Conservation (phyloP, 2,329 filamentous ascomycete species). For the Biscogniauxia mediterranea region DNA sequence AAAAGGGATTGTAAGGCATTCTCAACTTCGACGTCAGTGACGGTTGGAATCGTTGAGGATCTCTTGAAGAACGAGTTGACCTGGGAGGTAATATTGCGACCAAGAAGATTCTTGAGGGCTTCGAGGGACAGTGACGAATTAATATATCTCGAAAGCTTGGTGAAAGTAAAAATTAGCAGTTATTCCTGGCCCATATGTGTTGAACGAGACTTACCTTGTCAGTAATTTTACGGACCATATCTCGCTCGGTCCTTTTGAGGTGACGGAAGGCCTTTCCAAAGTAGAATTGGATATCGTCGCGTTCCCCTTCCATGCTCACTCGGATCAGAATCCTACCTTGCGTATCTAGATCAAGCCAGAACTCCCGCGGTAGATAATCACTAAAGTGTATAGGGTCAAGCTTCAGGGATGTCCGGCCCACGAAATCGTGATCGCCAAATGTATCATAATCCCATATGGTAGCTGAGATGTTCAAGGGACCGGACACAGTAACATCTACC, state of each 20-base stretch:
- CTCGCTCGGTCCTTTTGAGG: slow-evolving; percentile 90
- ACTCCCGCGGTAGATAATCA: slow-evolving; percentile 92
- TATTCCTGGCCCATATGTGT: background rate
- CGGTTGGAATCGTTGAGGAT: slow-evolving; percentile 51
- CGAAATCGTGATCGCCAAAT: slow-evolving; percentile 95
- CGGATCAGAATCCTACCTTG: slow-evolving; percentile 86
- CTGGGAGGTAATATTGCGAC: slow-evolving; percentile 62
- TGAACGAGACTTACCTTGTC: slow-evolving; percentile 72
- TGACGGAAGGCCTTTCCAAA: slow-evolving; percentile 96
- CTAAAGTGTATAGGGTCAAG: slow-evolving; percentile 97
- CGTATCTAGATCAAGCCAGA: slow-evolving; percentile 96
- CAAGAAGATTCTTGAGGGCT: slow-evolving; percentile 72
- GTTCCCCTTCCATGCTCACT: slow-evolving; percentile 97
- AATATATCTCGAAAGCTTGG: slow-evolving; percentile 85
- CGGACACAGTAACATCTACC: slow-evolving; percentile 90
- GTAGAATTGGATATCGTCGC: slow-evolving; percentile 97
- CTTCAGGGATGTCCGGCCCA: slow-evolving; percentile 94
- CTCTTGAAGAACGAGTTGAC: slow-evolving; percentile 45
- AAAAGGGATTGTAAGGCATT: slow-evolving; percentile 82
- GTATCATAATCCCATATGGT: slow-evolving; percentile 99
- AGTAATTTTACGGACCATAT: slow-evolving; percentile 97
- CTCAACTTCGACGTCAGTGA: slow-evolving; percentile 72
- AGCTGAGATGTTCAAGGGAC: slow-evolving; percentile 89
- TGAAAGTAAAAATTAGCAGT: slow-evolving; percentile 11
- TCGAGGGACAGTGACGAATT: slow-evolving; percentile 82